Conservation (phyloP, 2,329 filamentous ascomycete genomes). For the Waltergamsia citrina region DNA sequence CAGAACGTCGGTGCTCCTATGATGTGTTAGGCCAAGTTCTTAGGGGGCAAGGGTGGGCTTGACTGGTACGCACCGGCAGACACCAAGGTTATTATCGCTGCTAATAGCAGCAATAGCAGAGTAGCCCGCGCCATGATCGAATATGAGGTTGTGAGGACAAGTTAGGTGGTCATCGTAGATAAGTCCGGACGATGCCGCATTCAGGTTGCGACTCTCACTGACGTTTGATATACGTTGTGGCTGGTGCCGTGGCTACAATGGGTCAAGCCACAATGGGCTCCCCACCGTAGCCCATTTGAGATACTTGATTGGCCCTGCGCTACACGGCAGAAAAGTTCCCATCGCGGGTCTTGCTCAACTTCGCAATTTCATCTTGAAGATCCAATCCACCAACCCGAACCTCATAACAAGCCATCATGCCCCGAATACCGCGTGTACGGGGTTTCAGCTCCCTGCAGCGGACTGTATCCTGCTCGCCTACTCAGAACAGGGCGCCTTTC, state of each 20-base stretch:
- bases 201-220: not conserved
- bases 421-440: slow-evolving; percentile 29
- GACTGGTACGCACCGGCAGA: slow-evolving; percentile 29
- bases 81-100: slow-evolving; percentile 21
- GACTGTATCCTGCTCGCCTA: slow-evolving; percentile 11
- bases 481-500: slow-evolving; percentile 15
- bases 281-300: not conserved
- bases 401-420: slow-evolving; percentile 19
- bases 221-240: not conserved
- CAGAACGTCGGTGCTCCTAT: slow-evolving; percentile 54
- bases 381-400: not conserved
- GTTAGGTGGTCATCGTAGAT: not conserved
- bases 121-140: slow-evolving; percentile 32
- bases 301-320: not conserved
- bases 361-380: not conserved
- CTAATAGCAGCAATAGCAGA: slow-evolving; percentile 24
- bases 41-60: not conserved
- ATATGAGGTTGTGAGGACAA: slow-evolving; percentile 15
- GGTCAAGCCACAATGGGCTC: not conserved
- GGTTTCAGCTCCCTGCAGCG: slow-evolving; percentile 20
- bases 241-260: not conserved
- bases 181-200: not conserved
- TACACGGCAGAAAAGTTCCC: slow-evolving; percentile 2
- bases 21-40: slow-evolving; percentile 2
- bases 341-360: not conserved